phyloP scores from a whole-genome alignment of 805 yeast genomes.

The Zygotorulaspora chibaensis region DNA sequence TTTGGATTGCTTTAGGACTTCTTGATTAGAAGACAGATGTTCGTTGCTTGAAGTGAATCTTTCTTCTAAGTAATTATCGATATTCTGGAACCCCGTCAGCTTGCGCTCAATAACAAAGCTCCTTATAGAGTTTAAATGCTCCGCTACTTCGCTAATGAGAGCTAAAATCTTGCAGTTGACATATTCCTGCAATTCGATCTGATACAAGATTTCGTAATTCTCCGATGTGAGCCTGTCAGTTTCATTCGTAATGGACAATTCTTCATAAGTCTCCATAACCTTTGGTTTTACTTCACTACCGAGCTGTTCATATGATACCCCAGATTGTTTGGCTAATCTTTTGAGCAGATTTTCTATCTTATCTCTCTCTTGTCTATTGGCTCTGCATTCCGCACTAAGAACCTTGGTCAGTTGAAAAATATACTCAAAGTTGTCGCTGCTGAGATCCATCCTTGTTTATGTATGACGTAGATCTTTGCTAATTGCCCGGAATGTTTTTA shows the following conservation, averaged over 20 bases:
- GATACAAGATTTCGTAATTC: conserved; percentile 27
- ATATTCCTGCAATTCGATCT: conserved; percentile 32
- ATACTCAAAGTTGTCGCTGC: conserved; percentile 29
- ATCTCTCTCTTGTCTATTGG: conserved; percentile 29
- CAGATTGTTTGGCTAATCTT: conserved; percentile 30
- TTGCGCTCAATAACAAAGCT: conserved; percentile 30
- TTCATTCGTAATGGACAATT: conserved; percentile 12
- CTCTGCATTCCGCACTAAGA: conserved; percentile 24
- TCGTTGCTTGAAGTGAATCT: conserved; percentile 18
- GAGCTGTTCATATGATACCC: conserved; percentile 25
- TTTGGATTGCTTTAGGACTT: conserved; percentile 9
- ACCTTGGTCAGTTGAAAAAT: conserved; percentile 25
- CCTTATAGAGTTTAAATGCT: conserved; percentile 28
- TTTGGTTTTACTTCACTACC: conserved; percentile 13
- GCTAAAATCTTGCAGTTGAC: conserved; percentile 23
- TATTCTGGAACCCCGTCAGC: conserved; percentile 20
- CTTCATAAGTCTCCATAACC: conserved; percentile 11
- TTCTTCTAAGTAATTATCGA: conserved; percentile 21
- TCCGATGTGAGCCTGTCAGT: conserved; percentile 22
- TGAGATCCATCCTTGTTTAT: conserved; percentile 14
- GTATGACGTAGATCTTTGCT: not conserved
- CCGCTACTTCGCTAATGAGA: conserved; percentile 27
- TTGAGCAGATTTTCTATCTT: conserved; percentile 23
- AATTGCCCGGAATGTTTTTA: too few relatives aligned
- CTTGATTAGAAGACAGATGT: conserved; percentile 12